Percentiles rank a stretch among this genome's conserved stretches.
These are phyloP conservation scores for Blastosporella zonata DNA, from an alignment of 1,284 basidiomycete genomes.

Conservation along the genomic window DNA sequence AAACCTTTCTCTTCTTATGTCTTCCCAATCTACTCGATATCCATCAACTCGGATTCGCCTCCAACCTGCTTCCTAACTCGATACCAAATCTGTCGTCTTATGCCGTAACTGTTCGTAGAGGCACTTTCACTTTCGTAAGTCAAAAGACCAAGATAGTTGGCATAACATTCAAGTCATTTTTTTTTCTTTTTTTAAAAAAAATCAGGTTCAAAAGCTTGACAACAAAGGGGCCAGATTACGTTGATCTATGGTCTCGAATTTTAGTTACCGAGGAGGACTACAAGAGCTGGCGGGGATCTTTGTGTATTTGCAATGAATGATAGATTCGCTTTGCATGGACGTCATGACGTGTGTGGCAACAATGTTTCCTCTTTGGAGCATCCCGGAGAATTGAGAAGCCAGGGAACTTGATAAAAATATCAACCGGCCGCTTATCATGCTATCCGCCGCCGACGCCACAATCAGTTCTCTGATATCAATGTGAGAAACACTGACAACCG, in stretches of 20 bases:
- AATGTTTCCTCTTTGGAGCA: constrained; percentile 33
- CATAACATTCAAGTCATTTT: too few relatives aligned
- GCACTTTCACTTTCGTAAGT: constrained; percentile 47
- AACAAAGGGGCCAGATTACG: constrained; percentile 45
- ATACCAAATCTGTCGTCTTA: constrained; percentile 51
- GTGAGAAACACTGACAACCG: too few relatives aligned
- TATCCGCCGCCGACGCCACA: background rate
- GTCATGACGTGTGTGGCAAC: constrained; percentile 42
- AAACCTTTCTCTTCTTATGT: constrained; percentile 34
- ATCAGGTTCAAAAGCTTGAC: constrained; percentile 39
- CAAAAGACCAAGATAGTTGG: background rate
- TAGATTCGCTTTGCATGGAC: too few relatives aligned
- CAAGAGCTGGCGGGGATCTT: too few relatives aligned
- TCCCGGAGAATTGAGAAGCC: too few relatives aligned
- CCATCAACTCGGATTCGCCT: constrained; percentile 45
- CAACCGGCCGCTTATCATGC: too few relatives aligned
- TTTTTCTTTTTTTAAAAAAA: background rate
- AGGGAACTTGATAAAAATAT: too few relatives aligned
- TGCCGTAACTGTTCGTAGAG: constrained; percentile 50
- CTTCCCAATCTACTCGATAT: constrained; percentile 41
- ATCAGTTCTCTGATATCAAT: background rate
- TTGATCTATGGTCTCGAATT: constrained; percentile 62
- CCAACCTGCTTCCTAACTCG: constrained; percentile 22
- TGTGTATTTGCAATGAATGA: too few relatives aligned
- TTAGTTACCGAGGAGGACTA: too few relatives aligned